Base-by-base conservation (phyloP, 2,329 filamentous ascomycete genomes). In the Plenodomus biglobosus region DNA sequence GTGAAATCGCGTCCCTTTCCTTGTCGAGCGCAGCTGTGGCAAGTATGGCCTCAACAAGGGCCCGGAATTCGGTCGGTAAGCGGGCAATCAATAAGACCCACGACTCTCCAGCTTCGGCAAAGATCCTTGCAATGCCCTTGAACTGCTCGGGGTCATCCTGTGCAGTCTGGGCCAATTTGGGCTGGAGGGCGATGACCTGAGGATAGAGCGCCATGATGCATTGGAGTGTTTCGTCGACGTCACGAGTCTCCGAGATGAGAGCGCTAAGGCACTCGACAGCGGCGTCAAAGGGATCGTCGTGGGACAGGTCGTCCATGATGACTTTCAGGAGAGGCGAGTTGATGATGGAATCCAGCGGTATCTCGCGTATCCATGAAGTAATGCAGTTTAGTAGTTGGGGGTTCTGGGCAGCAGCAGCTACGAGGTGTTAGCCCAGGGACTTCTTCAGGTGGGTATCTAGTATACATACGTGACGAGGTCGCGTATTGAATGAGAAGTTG, bases 281-380 rank as follows among this genome's bases (percentile, higher is more conserved):
- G 17, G 92, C 84, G 64, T 95, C 87, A 62, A 95, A 89, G 8
- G 92, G 90, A 36, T 80, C 76, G 30, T 95, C 89, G 50, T 84
- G 81, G 39, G 87, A 81, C 24, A 96, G 75, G 6, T 88, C 91
- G 57, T 85, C 83, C 66, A 96, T 84, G 41, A 96, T 83, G 43
- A 92, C 80, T 57, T 90, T 84, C 59, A 99, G 79, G 13, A 99
- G 79, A 6, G 92, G 87, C 1, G 92, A 96, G 61, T 86, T 87
- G 58, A 95, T 87, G 55, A 99, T 85, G 53, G 88, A 86, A 55
- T 80, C 81, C 40, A 95, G 83, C 0, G 92, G 90, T 6, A 99
- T 90, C 74, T 99, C 94, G 61, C 91, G 85, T 59, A 97, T 82
- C 94, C 94, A 99, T 2, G 94, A 96, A 24, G 91, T 95, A 61